Evolutionary conservation across 1,284 basidiomycete species (phyloP).

Genomic region (Kalmanozyma brasiliensis): DNA sequence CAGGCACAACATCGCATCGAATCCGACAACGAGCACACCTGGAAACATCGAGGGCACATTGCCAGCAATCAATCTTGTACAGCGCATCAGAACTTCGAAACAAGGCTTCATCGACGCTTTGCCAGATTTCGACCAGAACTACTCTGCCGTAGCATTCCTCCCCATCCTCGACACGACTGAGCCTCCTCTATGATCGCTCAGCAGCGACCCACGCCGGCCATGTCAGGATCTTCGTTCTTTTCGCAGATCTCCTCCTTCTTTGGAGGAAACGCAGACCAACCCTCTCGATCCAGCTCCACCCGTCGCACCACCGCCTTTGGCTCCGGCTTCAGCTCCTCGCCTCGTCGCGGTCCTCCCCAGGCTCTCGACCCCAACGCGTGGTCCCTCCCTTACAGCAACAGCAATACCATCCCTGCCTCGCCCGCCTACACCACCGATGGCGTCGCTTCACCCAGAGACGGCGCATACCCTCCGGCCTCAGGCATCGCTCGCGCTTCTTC

Average conservation of each 20-base stretch:
- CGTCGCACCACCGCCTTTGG: constrained; percentile 44
- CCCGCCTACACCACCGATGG: constrained; percentile 27
- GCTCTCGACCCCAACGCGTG: constrained; percentile 46
- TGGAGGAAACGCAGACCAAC: constrained; percentile 22
- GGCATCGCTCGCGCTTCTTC: constrained; percentile 31
- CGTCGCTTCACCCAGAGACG: constrained; percentile 18
- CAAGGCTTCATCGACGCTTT: no score
- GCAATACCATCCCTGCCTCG: constrained; percentile 32
- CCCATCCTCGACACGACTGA: no score
- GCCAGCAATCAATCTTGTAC: no score
- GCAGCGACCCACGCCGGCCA: constrained; percentile 38
- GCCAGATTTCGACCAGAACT: no score
- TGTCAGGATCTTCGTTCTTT: constrained; percentile 50
- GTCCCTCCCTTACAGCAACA: constrained; percentile 54
- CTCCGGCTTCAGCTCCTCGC: constrained; percentile 38
- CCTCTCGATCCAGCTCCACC: constrained; percentile 1
- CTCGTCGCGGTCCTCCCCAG: constrained; percentile 46
- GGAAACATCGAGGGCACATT: no score
- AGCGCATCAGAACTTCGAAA: no score
- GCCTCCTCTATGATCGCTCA: constrained; percentile 4
- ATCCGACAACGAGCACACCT: no score
- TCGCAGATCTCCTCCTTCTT: constrained; percentile 61
- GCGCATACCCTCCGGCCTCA: constrained; percentile 40
- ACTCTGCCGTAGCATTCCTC: no score
- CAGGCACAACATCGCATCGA: no score